A percentile compares a stretch with the other conserved stretches of the same genome.
phyloP scores from a whole-genome alignment of 2,329 filamentous ascomycete species.

The Epicoccum sorghinum region DNA sequence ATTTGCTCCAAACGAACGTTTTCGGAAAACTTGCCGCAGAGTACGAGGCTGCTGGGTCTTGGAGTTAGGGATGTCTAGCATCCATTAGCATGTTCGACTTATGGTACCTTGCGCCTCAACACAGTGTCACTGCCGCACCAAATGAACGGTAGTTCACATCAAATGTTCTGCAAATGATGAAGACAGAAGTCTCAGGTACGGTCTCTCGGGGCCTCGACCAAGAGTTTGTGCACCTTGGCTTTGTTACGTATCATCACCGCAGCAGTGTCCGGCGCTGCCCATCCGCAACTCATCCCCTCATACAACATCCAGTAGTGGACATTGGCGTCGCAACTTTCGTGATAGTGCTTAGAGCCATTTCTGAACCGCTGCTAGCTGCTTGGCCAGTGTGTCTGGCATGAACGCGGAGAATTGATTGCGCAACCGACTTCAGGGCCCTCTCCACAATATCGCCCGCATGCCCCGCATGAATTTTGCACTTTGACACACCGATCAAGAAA shows the following conservation, averaged over 20 bases:
- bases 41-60: conserved; percentile 5
- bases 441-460: neutral
- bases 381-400: neutral
- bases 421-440: neutral
- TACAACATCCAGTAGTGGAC: neutral
- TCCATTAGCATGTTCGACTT: neutral
- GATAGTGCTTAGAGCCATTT: neutral
- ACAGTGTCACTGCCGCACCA: neutral
- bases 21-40: neutral
- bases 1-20: neutral
- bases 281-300: neutral
- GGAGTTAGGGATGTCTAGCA: conserved; percentile 3
- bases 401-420: neutral
- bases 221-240: neutral
- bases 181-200: neutral
- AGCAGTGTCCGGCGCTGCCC: neutral
- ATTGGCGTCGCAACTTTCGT: neutral
- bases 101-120: conserved; percentile 17
- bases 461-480: too few relatives aligned
- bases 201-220: neutral
- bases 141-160: conserved; percentile 1
- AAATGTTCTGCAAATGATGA: neutral
- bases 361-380: neutral
- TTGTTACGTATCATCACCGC: neutral
- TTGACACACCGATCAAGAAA: neutral